These are phyloP conservation scores for Boletus sp. DNA, from an alignment of 768 basidiomycete genomes.

Conservation along the genomic window DNA sequence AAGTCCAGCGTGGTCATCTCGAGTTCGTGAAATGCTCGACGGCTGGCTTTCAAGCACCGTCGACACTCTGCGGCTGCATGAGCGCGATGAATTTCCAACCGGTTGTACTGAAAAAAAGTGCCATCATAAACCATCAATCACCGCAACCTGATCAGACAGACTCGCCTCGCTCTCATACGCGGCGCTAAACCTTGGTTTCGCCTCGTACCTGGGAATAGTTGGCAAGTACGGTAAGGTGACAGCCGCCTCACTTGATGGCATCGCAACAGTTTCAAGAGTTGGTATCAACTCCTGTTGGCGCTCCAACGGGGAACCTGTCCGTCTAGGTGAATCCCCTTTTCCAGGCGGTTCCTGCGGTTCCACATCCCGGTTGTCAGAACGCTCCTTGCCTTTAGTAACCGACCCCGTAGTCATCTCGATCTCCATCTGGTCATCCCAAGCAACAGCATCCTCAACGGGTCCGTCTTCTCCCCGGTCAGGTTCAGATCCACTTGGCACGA, in stretches of 20 bases:
- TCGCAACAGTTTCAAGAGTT: constrained; percentile 12
- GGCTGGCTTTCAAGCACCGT: constrained; percentile 37
- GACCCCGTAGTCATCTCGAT: constrained; percentile 5
- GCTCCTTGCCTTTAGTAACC: constrained; percentile 14
- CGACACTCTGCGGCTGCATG: constrained; percentile 39
- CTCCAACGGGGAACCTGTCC: constrained; percentile 16
- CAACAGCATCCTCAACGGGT: neutral
- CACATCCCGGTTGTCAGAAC: constrained; percentile 12
- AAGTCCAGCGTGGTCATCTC: constrained; percentile 60
- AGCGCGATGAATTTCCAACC: constrained; percentile 38
- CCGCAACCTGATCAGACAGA: neutral
- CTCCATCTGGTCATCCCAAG: constrained; percentile 4
- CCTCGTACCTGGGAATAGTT: constrained; percentile 29
- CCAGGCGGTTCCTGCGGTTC: constrained; percentile 15
- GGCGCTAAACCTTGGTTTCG: constrained; percentile 27
- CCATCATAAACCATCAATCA: constrained; percentile 5
- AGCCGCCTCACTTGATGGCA: constrained; percentile 13
- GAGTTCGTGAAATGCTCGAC: constrained; percentile 57
- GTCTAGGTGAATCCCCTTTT: constrained; percentile 24
- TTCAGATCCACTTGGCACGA: neutral
- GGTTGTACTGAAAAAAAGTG: constrained; percentile 23
- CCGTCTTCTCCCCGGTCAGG: constrained; percentile 2
- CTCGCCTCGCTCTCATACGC: constrained; percentile 27
- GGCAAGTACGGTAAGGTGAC: constrained; percentile 33
- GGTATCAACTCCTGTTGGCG: constrained; percentile 1